These are phyloP conservation scores for Boletus rufocinnamomeus DNA, from an alignment of 768 basidiomycete genomes.

Conservation along the genomic window DNA sequence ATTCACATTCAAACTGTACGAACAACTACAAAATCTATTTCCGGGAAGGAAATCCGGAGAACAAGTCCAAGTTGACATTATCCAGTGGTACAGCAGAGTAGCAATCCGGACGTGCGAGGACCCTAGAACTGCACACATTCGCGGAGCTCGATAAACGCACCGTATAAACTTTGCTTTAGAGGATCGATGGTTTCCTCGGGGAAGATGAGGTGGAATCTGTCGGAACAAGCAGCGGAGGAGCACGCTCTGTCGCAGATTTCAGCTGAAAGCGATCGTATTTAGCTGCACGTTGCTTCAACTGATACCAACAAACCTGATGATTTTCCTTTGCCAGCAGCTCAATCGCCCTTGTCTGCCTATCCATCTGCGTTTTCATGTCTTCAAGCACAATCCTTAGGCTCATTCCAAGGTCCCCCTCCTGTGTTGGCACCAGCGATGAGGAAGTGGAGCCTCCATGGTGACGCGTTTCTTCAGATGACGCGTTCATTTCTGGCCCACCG, in stretches of 20 bases:
- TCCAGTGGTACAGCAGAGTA: not conserved
- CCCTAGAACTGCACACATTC: not conserved
- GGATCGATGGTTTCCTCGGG: constrained; percentile 16
- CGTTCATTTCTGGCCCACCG: constrained; percentile 5
- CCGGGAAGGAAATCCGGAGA: not conserved
- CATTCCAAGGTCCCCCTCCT: constrained; percentile 23
- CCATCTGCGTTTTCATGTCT: constrained; percentile 51
- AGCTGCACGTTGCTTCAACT: constrained; percentile 4
- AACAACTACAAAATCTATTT: constrained; percentile 7
- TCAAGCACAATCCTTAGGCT: constrained; percentile 40
- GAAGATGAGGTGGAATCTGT: constrained; percentile 19
- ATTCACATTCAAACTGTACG: not conserved
- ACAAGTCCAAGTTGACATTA: not conserved
- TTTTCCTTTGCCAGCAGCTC: constrained; percentile 49
- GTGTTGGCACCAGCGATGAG: constrained; percentile 16
- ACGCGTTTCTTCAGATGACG: constrained; percentile 17
- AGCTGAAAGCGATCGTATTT: constrained; percentile 12
- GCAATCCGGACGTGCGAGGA: not conserved
- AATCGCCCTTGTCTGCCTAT: constrained; percentile 48
- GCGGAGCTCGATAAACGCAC: not conserved
- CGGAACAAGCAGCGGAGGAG: constrained; percentile 12
- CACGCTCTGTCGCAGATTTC: constrained; percentile 19
- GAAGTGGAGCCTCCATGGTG: constrained; percentile 14
- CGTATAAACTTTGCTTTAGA: not conserved
- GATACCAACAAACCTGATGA: constrained; percentile 38